A percentile compares a stretch with the other conserved stretches of the same genome.
Evolutionary conservation across 805 yeast genomes (phyloP).

Genomic region (Yarrowia sp.): DNA sequence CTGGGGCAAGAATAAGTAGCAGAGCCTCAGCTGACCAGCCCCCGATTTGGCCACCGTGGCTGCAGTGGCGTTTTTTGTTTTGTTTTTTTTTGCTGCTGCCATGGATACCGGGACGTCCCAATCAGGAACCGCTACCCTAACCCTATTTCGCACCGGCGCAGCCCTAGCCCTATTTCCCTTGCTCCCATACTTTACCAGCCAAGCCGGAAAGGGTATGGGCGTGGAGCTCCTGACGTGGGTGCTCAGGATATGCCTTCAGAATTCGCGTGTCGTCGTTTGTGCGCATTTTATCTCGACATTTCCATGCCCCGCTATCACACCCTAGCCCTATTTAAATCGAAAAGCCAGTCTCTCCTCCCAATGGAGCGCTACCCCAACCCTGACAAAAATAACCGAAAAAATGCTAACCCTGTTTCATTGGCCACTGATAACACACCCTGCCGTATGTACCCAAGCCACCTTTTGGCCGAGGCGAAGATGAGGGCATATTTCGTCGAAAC

Average conservation of each 20-base stretch:
- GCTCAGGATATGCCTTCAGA: too few relatives aligned
- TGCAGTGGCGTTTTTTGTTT: too few relatives aligned
- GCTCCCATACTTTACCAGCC: not conserved
- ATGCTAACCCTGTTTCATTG: conserved; percentile 30
- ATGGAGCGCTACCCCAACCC: not conserved
- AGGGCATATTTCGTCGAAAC: too few relatives aligned
- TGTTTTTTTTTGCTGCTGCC: too few relatives aligned
- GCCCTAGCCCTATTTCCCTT: conserved; percentile 27
- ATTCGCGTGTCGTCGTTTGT: too few relatives aligned
- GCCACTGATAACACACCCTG: conserved; percentile 25
- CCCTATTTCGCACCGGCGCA: not conserved
- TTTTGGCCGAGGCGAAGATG: not conserved
- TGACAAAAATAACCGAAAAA: conserved; percentile 26
- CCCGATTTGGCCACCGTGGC: too few relatives aligned
- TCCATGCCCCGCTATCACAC: not conserved
- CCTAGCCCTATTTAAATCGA: conserved; percentile 25
- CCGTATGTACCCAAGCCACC: not conserved
- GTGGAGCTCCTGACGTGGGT: too few relatives aligned
- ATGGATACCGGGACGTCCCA: not conserved
- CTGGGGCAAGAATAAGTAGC: too few relatives aligned
- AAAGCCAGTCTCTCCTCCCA: not conserved
- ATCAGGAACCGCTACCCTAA: not conserved
- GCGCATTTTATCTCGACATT: too few relatives aligned
- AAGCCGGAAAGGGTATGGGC: too few relatives aligned
- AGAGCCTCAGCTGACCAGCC: too few relatives aligned